Base-by-base conservation (phyloP, 257 asterid species). In the Sherardia arvensis region DNA sequence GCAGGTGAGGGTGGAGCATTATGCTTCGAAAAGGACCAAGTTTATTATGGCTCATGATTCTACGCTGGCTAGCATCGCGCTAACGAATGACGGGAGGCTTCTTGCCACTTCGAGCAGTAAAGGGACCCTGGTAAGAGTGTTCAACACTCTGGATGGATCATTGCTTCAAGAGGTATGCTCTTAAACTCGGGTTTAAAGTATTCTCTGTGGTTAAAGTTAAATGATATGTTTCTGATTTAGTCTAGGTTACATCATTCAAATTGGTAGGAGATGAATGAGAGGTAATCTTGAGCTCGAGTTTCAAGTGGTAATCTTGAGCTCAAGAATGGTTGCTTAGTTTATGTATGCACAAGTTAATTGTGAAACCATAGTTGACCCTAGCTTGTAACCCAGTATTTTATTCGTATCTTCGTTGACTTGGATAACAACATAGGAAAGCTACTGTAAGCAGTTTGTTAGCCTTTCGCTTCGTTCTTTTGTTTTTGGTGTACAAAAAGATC, bases 1-100 rank as follows among this genome's bases (percentile, higher is more conserved):
- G 51, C 98, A 84, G 79, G 89, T 88, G 55, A 83, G 96, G 71
- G 90, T 88, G 68, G 98, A 91, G 70, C 94, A 91, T 80, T 88
- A 84, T 20, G 80, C 78, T 0, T 81, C 87, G 0, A 88, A 80
- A 75, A 83, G 87, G 80, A 88, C 95, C 1, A 86, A 86, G 72
- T 88, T 77, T 65, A 76, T 91, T 67, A 66, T 69, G 80, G 96
- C 98, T 7, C 98, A 91, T 71, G 92, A 83, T 58, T 91, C 98
- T 5, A 76, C 88, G 69, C 73, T 88, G 6, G 84, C 84, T 0
- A 80, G 88, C 80, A 78, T 88, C 51, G 69, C 96, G 0, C 85
- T 91, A 47, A 84, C 95, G 14, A 87, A 86, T 77, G 98, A 84
- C 65, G 96, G 98, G 67, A 82, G 81, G 60, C 70, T 88, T 70